These are phyloP conservation scores for Schizopora paradoxa DNA, from an alignment of 1,284 basidiomycete genomes.

Conservation along the genomic window DNA sequence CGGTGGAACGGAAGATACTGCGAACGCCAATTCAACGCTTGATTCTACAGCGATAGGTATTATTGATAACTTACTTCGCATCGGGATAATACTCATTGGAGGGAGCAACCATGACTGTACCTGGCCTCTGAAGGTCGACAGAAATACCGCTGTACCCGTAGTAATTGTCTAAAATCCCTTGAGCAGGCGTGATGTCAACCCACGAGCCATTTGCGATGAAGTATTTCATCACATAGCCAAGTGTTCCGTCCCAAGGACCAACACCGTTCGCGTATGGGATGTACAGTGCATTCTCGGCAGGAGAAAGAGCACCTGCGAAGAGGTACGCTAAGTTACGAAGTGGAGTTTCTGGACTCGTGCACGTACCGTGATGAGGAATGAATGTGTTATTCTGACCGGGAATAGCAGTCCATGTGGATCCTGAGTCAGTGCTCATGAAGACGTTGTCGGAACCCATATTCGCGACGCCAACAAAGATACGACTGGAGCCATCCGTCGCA, in stretches of 20 bases:
- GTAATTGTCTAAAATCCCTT: slow-evolving; percentile 21
- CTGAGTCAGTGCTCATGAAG: slow-evolving; percentile 20
- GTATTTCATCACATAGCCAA: slow-evolving; percentile 18
- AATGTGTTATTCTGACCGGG: slow-evolving; percentile 22
- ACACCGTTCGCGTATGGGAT: slow-evolving; percentile 23
- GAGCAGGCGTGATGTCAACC: slow-evolving; percentile 17
- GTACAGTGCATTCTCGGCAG: slow-evolving; percentile 22
- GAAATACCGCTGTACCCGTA: slow-evolving; percentile 24
- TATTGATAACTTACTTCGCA: slow-evolving; percentile 7
- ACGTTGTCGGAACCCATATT: slow-evolving; percentile 21
- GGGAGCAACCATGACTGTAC: slow-evolving; percentile 23
- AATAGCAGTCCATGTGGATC: slow-evolving; percentile 23
- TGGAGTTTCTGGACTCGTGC: no score
- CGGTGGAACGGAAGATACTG: slow-evolving; percentile 22
- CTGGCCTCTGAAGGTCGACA: slow-evolving; percentile 23
- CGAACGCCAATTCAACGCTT: background rate
- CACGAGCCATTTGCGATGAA: slow-evolving; percentile 17
- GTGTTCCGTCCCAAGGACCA: slow-evolving; percentile 18
- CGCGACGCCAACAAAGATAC: slow-evolving; percentile 26
- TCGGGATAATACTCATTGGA: slow-evolving; percentile 23
- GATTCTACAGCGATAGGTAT: background rate
- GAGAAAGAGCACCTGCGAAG: slow-evolving; percentile 11
- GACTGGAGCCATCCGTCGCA: slow-evolving; percentile 20
- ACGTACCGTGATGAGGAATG: slow-evolving; percentile 23
- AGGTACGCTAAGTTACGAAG: background rate